phyloP scores from a whole-genome alignment of 2,329 filamentous ascomycete species.

The Claviceps digitariae region DNA sequence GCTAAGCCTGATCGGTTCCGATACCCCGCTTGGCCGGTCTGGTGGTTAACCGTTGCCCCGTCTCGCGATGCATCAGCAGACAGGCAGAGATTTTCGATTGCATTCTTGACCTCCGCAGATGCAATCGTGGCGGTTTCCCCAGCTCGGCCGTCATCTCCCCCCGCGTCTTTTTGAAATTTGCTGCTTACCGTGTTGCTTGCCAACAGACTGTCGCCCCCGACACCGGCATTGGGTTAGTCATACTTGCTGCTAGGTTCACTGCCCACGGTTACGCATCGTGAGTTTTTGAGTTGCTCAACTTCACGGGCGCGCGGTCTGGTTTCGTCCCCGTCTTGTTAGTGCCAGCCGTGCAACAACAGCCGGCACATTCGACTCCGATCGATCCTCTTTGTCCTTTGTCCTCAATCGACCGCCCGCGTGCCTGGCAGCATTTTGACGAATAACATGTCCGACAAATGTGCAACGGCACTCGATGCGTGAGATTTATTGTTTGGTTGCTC shows the following conservation, averaged over 20 bases:
- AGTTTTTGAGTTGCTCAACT: background rate
- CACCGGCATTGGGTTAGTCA: background rate
- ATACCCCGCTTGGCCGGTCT: slow-evolving; percentile 2
- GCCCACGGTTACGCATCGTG: background rate
- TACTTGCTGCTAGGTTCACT: background rate
- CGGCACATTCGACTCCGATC: too few species aligned
- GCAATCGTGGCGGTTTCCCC: background rate
- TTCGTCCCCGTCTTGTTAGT: too few species aligned
- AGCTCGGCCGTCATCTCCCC: background rate
- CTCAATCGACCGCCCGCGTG: too few species aligned
- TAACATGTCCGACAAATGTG: too few species aligned
- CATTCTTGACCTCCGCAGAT: slow-evolving; percentile 1
- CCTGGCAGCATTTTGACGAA: too few species aligned
- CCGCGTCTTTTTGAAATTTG: background rate
- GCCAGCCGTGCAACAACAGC: too few species aligned
- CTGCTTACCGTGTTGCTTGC: background rate
- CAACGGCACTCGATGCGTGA: too few species aligned
- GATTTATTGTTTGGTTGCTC: too few species aligned
- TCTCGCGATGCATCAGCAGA: slow-evolving; percentile 10
- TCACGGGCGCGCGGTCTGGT: background rate
- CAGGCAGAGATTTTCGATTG: slow-evolving; percentile 10
- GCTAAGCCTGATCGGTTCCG: slow-evolving; percentile 6
- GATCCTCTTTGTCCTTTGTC: too few species aligned
- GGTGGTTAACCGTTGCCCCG: slow-evolving; percentile 5
- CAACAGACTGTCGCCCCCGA: background rate